Conservation (phyloP, 2,329 filamentous ascomycete species). For the Trichoderma sp. region DNA sequence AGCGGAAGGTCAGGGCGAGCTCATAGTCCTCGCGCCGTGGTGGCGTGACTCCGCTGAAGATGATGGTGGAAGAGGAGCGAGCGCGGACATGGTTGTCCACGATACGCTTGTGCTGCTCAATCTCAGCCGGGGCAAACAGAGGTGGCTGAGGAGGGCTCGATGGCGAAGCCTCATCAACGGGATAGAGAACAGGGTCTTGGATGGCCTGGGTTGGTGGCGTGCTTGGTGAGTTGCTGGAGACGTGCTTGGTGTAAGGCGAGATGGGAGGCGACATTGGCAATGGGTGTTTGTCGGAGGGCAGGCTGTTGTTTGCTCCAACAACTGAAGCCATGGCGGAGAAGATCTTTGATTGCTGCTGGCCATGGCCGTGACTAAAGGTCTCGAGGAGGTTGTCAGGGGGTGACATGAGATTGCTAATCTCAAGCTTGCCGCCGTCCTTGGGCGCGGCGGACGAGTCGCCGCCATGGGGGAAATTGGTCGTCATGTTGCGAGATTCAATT, state of each 20-base stretch:
- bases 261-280: slow-evolving; percentile 59
- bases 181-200: slow-evolving; percentile 62
- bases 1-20: slow-evolving; percentile 53
- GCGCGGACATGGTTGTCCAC: slow-evolving; percentile 53
- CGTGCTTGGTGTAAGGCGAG: slow-evolving; percentile 49
- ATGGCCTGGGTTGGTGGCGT: slow-evolving; percentile 36
- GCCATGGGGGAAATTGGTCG: slow-evolving; percentile 28
- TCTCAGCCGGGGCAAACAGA: slow-evolving; percentile 49
- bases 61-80: slow-evolving; percentile 42
- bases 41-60: slow-evolving; percentile 43
- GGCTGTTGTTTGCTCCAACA: slow-evolving; percentile 26
- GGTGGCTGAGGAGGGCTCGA: slow-evolving; percentile 48
- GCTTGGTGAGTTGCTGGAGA: slow-evolving; percentile 34
- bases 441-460: slow-evolving; percentile 26
- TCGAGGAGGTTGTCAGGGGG: slow-evolving; percentile 60
- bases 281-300: slow-evolving; percentile 35
- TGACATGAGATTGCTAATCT: slow-evolving; percentile 61
- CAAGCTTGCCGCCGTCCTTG: slow-evolving; percentile 43
- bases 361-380: slow-evolving; percentile 43
- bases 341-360: not conserved
- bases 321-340: not conserved
- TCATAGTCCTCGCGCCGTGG: slow-evolving; percentile 57
- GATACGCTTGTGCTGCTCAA: slow-evolving; percentile 46
- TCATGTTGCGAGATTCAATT: slow-evolving; percentile 30
- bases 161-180: slow-evolving; percentile 44